Percentiles rank a stretch among this genome's conserved stretches.
phyloP scores from a whole-genome alignment of 805 yeast species.

The Deakozyma indianensis region DNA sequence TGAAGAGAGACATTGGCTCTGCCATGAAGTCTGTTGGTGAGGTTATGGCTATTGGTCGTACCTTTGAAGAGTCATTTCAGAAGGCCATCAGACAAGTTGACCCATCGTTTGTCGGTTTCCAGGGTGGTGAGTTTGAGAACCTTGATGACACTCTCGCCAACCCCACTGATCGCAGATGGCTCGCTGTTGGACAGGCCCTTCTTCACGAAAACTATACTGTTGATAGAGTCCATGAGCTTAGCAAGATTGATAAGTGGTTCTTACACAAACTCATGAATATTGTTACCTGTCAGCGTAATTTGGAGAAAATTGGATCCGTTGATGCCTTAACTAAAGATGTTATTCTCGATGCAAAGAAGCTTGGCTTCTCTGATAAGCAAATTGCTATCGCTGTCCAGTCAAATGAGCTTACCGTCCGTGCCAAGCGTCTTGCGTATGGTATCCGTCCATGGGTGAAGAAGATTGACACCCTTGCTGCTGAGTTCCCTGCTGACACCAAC shows the following conservation, averaged over 20 bases:
- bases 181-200: slow-evolving; percentile 85
- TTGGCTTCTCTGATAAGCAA: slow-evolving; percentile 95
- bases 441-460: slow-evolving; percentile 88
- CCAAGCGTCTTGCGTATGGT: slow-evolving; percentile 75
- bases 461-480: slow-evolving; percentile 98
- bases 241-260: slow-evolving; percentile 94
- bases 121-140: slow-evolving; percentile 15
- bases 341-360: slow-evolving; percentile 75
- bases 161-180: slow-evolving; percentile 45
- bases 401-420: slow-evolving; percentile 84
- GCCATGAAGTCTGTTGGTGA: slow-evolving; percentile 99
- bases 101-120: slow-evolving; percentile 1
- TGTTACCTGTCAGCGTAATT: slow-evolving; percentile 50
- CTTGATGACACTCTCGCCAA: slow-evolving; percentile 63
- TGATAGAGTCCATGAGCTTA: slow-evolving; percentile 79
- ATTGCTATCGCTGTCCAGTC: slow-evolving; percentile 79
- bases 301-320: slow-evolving; percentile 18
- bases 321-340: slow-evolving; percentile 48
- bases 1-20: slow-evolving; percentile 72
- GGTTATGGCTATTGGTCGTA: slow-evolving; percentile 95
- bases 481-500: slow-evolving; percentile 93
- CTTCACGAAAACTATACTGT: slow-evolving; percentile 78
- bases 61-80: slow-evolving; percentile 94
- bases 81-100: slow-evolving; percentile 77
- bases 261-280: slow-evolving; percentile 69